phyloP scores from a whole-genome alignment of 225 moss, liverwort and hornwort genomes.

The Straminergon stramineum region DNA sequence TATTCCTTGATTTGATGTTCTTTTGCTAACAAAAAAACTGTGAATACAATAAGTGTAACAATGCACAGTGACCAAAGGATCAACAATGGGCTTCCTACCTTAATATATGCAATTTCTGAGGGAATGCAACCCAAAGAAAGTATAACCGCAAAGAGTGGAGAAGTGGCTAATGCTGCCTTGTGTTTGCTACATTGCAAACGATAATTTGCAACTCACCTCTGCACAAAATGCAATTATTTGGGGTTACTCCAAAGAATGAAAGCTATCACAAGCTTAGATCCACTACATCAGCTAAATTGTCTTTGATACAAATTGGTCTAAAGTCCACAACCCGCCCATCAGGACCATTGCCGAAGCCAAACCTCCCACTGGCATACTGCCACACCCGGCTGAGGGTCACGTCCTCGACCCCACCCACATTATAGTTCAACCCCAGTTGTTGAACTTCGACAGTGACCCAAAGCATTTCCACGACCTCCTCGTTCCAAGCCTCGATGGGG shows the following conservation, averaged over 20 bases:
- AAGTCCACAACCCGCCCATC: slow-evolving; percentile 59
- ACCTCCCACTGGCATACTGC: slow-evolving; percentile 92
- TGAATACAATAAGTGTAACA: not conserved
- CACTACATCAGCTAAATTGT: slow-evolving; percentile 28
- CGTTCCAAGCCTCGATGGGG: slow-evolving; percentile 21
- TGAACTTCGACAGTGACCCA: slow-evolving; percentile 40
- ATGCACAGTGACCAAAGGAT: too few relatives aligned
- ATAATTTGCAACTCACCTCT: not conserved
- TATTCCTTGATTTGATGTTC: not conserved
- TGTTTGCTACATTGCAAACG: not conserved
- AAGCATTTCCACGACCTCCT: slow-evolving; percentile 80
- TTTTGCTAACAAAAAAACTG: not conserved
- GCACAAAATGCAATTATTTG: not conserved
- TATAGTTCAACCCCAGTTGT: slow-evolving; percentile 23
- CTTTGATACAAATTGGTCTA: slow-evolving; percentile 58
- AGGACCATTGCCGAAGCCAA: slow-evolving; percentile 60
- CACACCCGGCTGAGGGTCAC: slow-evolving; percentile 61
- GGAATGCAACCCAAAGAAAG: not conserved
- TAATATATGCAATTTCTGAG: not conserved
- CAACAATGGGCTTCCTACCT: not conserved
- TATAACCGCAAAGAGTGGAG: too few relatives aligned
- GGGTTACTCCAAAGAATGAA: not conserved
- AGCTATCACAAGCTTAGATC: slow-evolving; percentile 6
- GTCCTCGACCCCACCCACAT: slow-evolving; percentile 1
- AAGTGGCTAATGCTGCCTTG: not conserved